Conservation (phyloP, 345 rosid genomes). For the Tarenaya hassleriana region DNA sequence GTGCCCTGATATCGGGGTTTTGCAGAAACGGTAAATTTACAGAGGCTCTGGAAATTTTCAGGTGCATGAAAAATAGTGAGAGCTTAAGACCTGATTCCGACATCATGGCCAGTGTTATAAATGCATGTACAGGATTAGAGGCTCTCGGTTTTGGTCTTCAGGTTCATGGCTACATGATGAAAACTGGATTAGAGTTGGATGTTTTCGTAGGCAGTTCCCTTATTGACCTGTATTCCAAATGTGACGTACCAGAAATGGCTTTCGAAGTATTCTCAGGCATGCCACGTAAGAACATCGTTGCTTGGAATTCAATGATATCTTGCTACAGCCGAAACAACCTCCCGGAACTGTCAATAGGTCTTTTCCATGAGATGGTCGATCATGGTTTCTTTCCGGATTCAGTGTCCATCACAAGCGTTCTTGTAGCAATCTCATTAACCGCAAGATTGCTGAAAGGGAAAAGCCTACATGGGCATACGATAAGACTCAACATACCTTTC, state of each 20-base stretch:
- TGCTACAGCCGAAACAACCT: constrained; percentile 56
- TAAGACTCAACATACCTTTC: constrained; percentile 35
- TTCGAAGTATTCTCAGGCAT: constrained; percentile 42
- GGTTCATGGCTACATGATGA: constrained; percentile 50
- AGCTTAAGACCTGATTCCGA: constrained; percentile 55
- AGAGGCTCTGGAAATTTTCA: constrained; percentile 46
- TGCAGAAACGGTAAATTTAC: constrained; percentile 47
- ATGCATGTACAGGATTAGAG: constrained; percentile 51
- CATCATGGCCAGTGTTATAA: constrained; percentile 49
- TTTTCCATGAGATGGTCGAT: constrained; percentile 36
- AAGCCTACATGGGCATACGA: constrained; percentile 53
- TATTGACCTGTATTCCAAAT: constrained; percentile 74
- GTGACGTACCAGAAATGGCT: constrained; percentile 50
- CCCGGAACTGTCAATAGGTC: constrained; percentile 49
- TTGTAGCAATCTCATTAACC: constrained; percentile 57
- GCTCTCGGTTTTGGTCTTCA: constrained; percentile 36
- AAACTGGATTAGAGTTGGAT: constrained; percentile 46
- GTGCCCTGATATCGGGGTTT: constrained; percentile 66
- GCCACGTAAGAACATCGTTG: constrained; percentile 49
- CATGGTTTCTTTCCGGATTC: constrained; percentile 48
- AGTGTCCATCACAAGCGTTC: constrained; percentile 59
- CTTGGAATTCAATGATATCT: constrained; percentile 74
- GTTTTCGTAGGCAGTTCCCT: constrained; percentile 60
- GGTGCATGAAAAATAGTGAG: constrained; percentile 38
- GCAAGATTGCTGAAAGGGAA: constrained; percentile 62